Conservation (phyloP, 2,329 filamentous ascomycete species). For the Aspergillus neoniger region DNA sequence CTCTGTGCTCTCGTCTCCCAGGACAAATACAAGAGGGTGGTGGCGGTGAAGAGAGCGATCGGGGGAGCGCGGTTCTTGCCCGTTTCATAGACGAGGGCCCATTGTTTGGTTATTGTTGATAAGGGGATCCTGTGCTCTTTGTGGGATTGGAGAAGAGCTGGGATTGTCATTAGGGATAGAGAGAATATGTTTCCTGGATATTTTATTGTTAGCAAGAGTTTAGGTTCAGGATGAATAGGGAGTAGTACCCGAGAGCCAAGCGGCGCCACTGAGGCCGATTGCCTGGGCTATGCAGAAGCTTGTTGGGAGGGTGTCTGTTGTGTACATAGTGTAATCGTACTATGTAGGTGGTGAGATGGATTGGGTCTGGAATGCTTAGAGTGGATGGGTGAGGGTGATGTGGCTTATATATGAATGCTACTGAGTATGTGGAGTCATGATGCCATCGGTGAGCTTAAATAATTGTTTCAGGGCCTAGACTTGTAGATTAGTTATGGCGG, state of each 20-base stretch:
- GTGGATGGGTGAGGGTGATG: not conserved
- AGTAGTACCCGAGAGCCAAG: conserved; percentile 33
- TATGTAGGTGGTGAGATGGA: not conserved
- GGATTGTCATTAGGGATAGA: conserved; percentile 28
- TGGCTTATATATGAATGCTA: conserved; percentile 1
- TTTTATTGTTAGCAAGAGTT: not conserved
- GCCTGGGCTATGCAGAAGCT: conserved; percentile 30
- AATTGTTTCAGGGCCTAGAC: not conserved
- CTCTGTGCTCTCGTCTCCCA: conserved; percentile 25
- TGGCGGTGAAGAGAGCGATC: conserved; percentile 23
- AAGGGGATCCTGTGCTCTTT: conserved; percentile 12
- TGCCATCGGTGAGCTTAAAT: conserved; percentile 5
- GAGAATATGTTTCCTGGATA: conserved; percentile 30
- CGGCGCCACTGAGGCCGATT: conserved; percentile 31
- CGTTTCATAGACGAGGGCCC: conserved; percentile 23
- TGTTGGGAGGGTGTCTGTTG: conserved; percentile 23
- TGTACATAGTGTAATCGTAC: not conserved
- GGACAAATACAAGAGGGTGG: conserved; percentile 32
- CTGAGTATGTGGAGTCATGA: conserved; percentile 3
- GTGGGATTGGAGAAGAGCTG: conserved; percentile 26
- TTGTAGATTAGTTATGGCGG: too few relatives aligned
- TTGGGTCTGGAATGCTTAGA: not conserved
- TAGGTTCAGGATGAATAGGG: not conserved
- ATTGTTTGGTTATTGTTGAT: conserved; percentile 19
- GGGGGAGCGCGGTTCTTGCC: conserved; percentile 30